These are phyloP conservation scores for Tilletia walkeri DNA, from an alignment of 1,284 basidiomycete genomes.

Conservation along the genomic window DNA sequence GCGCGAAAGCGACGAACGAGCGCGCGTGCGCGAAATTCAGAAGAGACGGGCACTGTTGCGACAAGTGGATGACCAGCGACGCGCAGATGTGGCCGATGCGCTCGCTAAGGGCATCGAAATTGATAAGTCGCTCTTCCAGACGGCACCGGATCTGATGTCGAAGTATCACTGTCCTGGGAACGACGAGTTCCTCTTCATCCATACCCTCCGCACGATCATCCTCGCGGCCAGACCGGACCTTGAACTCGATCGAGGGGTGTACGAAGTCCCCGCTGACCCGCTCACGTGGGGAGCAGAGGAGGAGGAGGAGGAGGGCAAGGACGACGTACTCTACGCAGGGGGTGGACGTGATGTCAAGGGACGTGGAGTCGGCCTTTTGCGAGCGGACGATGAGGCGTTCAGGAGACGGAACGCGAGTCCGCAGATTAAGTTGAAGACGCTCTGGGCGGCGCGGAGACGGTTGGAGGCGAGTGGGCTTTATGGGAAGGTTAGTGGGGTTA, in stretches of 20 bases:
- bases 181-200: slow-evolving; percentile 11
- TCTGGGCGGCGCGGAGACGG: slow-evolving; percentile 11
- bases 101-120: background rate
- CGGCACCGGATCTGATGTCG: slow-evolving; percentile 1
- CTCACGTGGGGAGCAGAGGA: slow-evolving; percentile 2
- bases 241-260: slow-evolving; percentile 11
- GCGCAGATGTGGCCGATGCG: background rate
- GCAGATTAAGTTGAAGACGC: slow-evolving; percentile 13
- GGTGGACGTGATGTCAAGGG: slow-evolving; percentile 2
- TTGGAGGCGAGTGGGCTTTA: slow-evolving; percentile 1
- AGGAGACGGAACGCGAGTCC: slow-evolving; percentile 15
- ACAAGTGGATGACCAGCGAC: background rate
- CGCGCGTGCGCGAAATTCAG: slow-evolving; percentile 2
- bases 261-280: slow-evolving; percentile 10
- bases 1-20: slow-evolving; percentile 5
- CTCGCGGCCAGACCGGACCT: slow-evolving; percentile 11
- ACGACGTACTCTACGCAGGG: background rate
- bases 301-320: background rate
- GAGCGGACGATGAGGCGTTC: slow-evolving; percentile 14
- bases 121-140: slow-evolving; percentile 7
- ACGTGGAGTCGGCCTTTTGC: background rate
- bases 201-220: slow-evolving; percentile 6
- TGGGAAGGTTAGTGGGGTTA: background rate
- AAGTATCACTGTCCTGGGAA: slow-evolving; percentile 14
- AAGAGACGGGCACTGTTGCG: background rate